Evolutionary conservation across 1,284 basidiomycete genomes (phyloP).

Genomic region (Ceratobasidium sp.): DNA sequence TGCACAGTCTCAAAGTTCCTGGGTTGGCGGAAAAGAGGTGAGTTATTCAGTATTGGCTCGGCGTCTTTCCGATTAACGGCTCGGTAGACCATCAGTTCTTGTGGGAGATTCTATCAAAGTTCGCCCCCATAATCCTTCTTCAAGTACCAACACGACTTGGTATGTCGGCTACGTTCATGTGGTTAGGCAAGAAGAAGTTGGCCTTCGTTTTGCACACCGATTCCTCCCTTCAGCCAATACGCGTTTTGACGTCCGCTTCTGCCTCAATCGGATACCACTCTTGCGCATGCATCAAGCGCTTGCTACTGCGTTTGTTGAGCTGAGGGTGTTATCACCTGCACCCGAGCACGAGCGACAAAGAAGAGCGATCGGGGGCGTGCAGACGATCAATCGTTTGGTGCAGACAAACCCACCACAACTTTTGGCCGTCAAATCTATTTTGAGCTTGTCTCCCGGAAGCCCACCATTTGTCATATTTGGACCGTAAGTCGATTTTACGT

Average conservation of each 20-base stretch:
- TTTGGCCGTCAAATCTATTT: conserved; percentile 62
- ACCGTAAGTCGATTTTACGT: conserved; percentile 37
- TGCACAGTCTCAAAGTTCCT: conserved; percentile 60
- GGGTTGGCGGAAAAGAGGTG: conserved; percentile 66
- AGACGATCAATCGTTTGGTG: conserved; percentile 57
- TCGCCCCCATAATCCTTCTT: conserved; percentile 51
- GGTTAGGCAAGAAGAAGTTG: conserved; percentile 60
- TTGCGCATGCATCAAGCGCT: conserved; percentile 67
- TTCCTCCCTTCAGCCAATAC: conserved; percentile 53
- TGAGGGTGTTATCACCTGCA: conserved; percentile 58
- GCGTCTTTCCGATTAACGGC: conserved; percentile 61
- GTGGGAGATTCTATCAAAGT: conserved; percentile 54
- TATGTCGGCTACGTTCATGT: conserved; percentile 65
- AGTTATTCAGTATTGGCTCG: conserved; percentile 52
- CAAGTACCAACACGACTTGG: conserved; percentile 56
- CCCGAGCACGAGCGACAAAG: conserved; percentile 47
- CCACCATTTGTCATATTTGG: conserved; percentile 64
- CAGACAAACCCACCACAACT: conserved; percentile 60
- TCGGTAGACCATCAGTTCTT: conserved; percentile 52
- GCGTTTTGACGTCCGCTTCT: conserved; percentile 61
- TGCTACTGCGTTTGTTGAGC: conserved; percentile 52
- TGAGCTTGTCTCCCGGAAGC: conserved; percentile 55
- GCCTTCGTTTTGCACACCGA: conserved; percentile 58
- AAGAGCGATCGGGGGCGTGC: conserved; percentile 40
- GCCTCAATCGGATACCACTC: conserved; percentile 60